Evolutionary conservation across 1,284 basidiomycete genomes (phyloP).

Genomic region (Kalmanozyma brasiliensis): DNA sequence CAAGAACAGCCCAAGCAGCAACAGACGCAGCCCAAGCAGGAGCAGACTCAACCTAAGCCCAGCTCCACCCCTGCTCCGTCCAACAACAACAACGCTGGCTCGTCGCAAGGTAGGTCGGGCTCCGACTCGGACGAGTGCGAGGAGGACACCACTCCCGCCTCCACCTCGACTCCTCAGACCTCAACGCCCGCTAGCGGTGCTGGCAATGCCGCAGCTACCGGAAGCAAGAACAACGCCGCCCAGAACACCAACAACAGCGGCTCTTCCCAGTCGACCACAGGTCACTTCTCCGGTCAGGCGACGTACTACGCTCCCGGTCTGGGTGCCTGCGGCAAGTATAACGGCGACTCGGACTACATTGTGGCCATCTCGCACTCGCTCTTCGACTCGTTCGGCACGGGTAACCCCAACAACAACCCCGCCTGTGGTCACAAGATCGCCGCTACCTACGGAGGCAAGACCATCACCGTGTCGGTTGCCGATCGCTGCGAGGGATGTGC

Average conservation of each 20-base stretch:
- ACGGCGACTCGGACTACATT: conserved; percentile 57
- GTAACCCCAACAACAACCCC: conserved; percentile 62
- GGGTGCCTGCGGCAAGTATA: conserved; percentile 60
- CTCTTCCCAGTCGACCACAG: conserved; percentile 65
- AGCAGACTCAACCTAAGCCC: background rate
- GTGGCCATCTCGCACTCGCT: conserved; percentile 56
- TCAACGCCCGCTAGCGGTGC: conserved; percentile 12
- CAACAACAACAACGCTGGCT: conserved; percentile 1
- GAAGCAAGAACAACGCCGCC: conserved; percentile 35
- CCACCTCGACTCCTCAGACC: background rate
- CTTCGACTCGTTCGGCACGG: conserved; percentile 51
- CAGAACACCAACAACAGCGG: conserved; percentile 3
- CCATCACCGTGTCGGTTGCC: conserved; percentile 52
- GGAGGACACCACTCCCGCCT: conserved; percentile 12
- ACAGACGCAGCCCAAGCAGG: conserved; percentile 2
- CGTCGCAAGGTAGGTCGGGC: conserved; percentile 15
- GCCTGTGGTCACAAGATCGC: conserved; percentile 62
- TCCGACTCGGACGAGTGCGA: conserved; percentile 25
- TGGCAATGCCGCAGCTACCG: conserved; percentile 25
- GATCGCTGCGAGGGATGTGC: conserved; percentile 60
- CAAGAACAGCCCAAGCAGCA: conserved; percentile 10
- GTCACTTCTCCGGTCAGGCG: conserved; percentile 60
- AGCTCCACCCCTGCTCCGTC: background rate
- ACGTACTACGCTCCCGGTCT: conserved; percentile 60
- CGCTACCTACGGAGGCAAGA: conserved; percentile 57